phyloP scores from a whole-genome alignment of 2,329 filamentous ascomycete genomes.

The Fragosphaeria purpurea region DNA sequence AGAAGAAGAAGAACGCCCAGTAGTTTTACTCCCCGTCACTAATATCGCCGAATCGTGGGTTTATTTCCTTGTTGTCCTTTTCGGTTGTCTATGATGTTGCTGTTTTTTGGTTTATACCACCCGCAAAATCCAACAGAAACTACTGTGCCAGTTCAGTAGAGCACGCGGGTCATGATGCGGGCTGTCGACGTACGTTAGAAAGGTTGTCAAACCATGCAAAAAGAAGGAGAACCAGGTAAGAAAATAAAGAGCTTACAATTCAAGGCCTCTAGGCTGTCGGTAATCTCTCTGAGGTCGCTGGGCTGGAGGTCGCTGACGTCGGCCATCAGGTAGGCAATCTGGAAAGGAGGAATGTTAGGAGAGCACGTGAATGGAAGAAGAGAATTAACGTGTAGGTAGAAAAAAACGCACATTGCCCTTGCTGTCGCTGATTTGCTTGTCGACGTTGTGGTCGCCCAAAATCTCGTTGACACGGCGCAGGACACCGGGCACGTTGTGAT shows the following conservation, averaged over 20 bases:
- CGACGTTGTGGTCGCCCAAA: constrained; percentile 89
- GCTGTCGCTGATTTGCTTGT: constrained; percentile 97
- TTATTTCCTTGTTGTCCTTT: too few species aligned
- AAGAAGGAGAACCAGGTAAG: not conserved
- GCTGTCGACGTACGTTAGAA: constrained; percentile 19
- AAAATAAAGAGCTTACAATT: constrained; percentile 49
- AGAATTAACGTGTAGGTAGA: too few species aligned
- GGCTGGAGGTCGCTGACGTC: constrained; percentile 83
- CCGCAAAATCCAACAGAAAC: too few species aligned
- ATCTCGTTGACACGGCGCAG: constrained; percentile 92
- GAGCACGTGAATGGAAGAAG: not conserved
- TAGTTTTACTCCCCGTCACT: not conserved
- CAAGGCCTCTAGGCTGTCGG: constrained; percentile 70
- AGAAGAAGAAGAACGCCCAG: constrained; percentile 1
- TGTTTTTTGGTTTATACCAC: not conserved
- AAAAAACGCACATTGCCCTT: constrained; percentile 60
- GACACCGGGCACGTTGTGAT: constrained; percentile 93
- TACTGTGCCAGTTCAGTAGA: constrained; percentile 25
- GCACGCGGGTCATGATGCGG: constrained; percentile 36
- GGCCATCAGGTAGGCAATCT: constrained; percentile 81
- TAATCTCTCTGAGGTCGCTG: constrained; percentile 75
- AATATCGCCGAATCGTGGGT: too few species aligned
- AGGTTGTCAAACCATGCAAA: not conserved
- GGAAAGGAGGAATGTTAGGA: not conserved
- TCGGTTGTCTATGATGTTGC: too few species aligned